Conservation (phyloP, 495 filamentous ascomycete genomes). For the Penicillium cataractarum region DNA sequence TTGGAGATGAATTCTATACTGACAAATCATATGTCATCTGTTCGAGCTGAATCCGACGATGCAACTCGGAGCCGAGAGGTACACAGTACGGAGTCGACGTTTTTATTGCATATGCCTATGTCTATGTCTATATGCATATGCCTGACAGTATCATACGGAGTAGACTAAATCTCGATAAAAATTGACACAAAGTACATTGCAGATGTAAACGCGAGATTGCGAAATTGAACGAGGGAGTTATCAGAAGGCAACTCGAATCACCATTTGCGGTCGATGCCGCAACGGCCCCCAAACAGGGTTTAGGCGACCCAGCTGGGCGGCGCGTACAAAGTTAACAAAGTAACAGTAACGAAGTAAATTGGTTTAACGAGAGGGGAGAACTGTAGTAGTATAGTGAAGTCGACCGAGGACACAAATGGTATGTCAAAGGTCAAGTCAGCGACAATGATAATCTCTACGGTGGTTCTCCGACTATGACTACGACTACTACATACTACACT, state of each 20-base stretch:
- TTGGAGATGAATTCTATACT: background rate
- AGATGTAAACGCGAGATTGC: background rate
- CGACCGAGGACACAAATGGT: background rate
- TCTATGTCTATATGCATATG: background rate
- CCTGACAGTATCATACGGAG: background rate
- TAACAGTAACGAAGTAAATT: background rate
- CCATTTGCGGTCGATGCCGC: constrained; percentile 10
- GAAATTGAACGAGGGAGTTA: background rate
- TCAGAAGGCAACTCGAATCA: constrained; percentile 8
- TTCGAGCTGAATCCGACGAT: too few species aligned
- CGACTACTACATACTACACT: background rate
- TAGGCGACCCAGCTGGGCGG: constrained; percentile 17
- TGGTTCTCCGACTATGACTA: background rate
- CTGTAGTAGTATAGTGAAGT: background rate
- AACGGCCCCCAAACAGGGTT: constrained; percentile 8
- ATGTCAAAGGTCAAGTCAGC: background rate
- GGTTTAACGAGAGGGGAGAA: background rate
- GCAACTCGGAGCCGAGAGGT: background rate
- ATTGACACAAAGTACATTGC: background rate
- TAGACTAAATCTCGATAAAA: background rate
- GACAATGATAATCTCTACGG: background rate
- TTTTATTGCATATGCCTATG: too few species aligned
- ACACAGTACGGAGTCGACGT: background rate
- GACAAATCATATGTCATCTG: background rate
- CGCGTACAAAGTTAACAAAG: background rate